Conservation (phyloP, 768 basidiomycete species). For the Lentinula sp. region DNA sequence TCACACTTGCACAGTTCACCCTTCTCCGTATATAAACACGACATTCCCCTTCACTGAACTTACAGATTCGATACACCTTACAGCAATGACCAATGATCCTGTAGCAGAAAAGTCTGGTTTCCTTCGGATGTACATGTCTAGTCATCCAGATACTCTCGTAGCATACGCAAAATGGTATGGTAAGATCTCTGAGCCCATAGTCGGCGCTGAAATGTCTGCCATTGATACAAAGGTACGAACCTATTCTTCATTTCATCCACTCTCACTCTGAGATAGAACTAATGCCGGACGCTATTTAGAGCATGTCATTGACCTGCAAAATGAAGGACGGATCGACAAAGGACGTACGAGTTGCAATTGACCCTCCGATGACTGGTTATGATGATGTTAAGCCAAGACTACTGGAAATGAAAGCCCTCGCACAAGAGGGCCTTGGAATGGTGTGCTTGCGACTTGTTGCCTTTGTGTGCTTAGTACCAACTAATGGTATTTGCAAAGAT, state of each 20-base stretch:
- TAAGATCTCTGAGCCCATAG: slow-evolving; percentile 48
- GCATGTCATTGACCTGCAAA: slow-evolving; percentile 65
- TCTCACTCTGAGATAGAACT: not conserved
- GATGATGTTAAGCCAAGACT: slow-evolving; percentile 80
- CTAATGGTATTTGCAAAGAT: slow-evolving; percentile 30
- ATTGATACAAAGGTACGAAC: slow-evolving; percentile 58
- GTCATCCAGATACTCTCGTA: slow-evolving; percentile 78
- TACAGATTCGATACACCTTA: not conserved
- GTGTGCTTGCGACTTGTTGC: slow-evolving; percentile 28
- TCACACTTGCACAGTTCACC: too few species aligned
- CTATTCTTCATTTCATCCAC: not conserved
- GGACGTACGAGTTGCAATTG: slow-evolving; percentile 50
- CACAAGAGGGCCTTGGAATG: slow-evolving; percentile 78
- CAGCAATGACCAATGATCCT: slow-evolving; percentile 50
- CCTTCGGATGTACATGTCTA: slow-evolving; percentile 80
- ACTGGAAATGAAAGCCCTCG: slow-evolving; percentile 73
- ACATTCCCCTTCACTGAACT: not conserved
- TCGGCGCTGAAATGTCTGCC: slow-evolving; percentile 61
- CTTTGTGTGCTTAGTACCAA: too few species aligned
- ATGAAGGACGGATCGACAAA: slow-evolving; percentile 42
- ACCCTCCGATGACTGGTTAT: slow-evolving; percentile 69
- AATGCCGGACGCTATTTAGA: slow-evolving; percentile 21
- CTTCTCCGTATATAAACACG: not conserved
- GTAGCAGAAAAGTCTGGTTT: slow-evolving; percentile 73
- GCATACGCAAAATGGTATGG: slow-evolving; percentile 79